Evolutionary conservation across 176 grass and related monocot species (phyloP), one percentile per base, ranked within the genome.

Genomic region (Oropetium thomaeum): DNA sequence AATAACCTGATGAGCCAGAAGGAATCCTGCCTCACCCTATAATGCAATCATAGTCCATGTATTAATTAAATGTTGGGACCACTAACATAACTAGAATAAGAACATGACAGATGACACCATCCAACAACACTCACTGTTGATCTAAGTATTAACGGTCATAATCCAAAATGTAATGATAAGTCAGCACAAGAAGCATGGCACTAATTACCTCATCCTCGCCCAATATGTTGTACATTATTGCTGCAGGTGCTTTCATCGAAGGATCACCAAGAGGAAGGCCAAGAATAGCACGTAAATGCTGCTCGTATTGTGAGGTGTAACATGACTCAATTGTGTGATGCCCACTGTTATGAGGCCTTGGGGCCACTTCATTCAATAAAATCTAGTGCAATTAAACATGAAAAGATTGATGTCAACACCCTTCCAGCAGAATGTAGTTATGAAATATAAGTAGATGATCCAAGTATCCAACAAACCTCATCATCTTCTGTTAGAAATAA

Each of bases 201-300:
- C 54, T 25, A 29, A 14, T 70, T 71, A 95, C 91, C 89, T 99
- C 87, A 74, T 79, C 89, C 93, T 96, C 92, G 0, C 96, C 96
- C 6, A 96, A 80, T 76, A 99, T 96, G 63, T 99, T 99, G 73
- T 90, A 99, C 96, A 99, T 99, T 66, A 99, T 86, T 75, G 96
- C 63, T 43, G 96, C 84, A 38, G 92, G 85, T 58, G 58, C 69
- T 83, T 99, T 99, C 87, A 95, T 89, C 14, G 85, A 95, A 71
- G 96, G 82, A 44, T 99, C 92, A 39, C 92, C 91, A 53, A 99
- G 92, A 76, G 96, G 92, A 81, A 92, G 87, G 41, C 89, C 92
- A 74, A 99, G 89, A 86, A 96, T 86, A 83, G 96, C 96, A 26
- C 92, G 84, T 67, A 99, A 87, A 73, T 99, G 96, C 26, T 99